Conservation (phyloP, 495 filamentous ascomycete species). For the Wilcoxina mikolae region DNA sequence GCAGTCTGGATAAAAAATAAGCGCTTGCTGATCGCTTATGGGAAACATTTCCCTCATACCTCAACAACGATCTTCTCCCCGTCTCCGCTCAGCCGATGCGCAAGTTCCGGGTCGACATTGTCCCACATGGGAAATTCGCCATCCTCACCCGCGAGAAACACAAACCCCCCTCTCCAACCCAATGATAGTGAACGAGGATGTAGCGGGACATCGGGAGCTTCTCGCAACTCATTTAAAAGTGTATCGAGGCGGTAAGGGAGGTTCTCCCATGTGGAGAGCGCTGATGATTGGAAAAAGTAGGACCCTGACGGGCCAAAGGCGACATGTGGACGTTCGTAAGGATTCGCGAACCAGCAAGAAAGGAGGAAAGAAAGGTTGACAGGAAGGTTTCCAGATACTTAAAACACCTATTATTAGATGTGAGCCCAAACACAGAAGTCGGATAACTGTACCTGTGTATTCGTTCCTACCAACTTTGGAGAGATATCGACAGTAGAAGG, state of each 20-base stretch:
- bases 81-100: not conserved
- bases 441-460: constrained; percentile 1
- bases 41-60: too few relatives aligned
- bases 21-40: too few relatives aligned
- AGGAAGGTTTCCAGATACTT: constrained; percentile 2
- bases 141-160: not conserved
- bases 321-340: constrained; percentile 4
- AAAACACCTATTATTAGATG: not conserved
- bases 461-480: not conserved
- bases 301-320: constrained; percentile 1
- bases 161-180: not conserved
- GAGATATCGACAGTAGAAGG: constrained; percentile 8
- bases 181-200: not conserved
- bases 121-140: constrained; percentile 1
- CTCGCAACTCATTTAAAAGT: not conserved
- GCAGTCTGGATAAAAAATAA: too few relatives aligned
- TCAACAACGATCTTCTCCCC: not conserved
- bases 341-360: not conserved
- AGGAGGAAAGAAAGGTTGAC: constrained; percentile 4
- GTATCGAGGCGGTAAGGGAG: constrained; percentile 1
- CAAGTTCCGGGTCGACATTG: not conserved
- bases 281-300: constrained; percentile 5
- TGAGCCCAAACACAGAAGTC: not conserved
- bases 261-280: constrained; percentile 2
- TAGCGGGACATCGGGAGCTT: not conserved